phyloP scores from a whole-genome alignment of 139 green algal species.

The Nannochloris sp. region DNA sequence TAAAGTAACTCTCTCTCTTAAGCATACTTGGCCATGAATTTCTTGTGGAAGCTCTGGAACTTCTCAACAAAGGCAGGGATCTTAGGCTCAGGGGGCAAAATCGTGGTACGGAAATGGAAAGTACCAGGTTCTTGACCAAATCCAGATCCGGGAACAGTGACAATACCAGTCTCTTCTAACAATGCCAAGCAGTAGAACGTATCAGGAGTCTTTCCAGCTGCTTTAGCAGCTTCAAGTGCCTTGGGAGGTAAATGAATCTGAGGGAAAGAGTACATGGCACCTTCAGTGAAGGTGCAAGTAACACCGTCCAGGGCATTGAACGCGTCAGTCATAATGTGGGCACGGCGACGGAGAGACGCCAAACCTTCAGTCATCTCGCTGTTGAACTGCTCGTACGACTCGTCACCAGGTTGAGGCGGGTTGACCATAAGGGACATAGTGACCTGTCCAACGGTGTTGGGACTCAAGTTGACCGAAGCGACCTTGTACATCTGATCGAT shows the following conservation, averaged over 20 bases:
- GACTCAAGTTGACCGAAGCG: conserved; percentile 83
- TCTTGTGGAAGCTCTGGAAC: conserved; percentile 74
- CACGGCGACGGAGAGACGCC: conserved; percentile 67
- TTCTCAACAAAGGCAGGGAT: conserved; percentile 60
- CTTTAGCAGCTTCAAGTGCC: conserved; percentile 53
- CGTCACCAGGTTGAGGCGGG: conserved; percentile 54
- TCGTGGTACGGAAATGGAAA: conserved; percentile 92
- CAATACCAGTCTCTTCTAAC: conserved; percentile 84
- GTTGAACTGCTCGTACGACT: conserved; percentile 67
- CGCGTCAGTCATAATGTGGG: conserved; percentile 61
- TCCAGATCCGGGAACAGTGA: conserved; percentile 83
- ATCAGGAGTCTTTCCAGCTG: conserved; percentile 79
- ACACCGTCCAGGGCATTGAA: conserved; percentile 90
- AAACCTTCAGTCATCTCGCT: conserved; percentile 50
- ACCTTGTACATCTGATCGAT: conserved; percentile 86
- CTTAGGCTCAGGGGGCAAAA: conserved; percentile 28
- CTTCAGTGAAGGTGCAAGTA: conserved; percentile 78
- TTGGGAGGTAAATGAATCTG: conserved; percentile 57
- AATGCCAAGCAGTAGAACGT: conserved; percentile 88
- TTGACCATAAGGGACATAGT: conserved; percentile 84
- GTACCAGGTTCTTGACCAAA: conserved; percentile 81
- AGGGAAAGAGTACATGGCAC: conserved; percentile 82
- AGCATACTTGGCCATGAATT: conserved; percentile 56
- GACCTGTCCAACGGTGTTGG: conserved; percentile 87
- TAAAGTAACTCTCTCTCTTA: conserved; percentile 8